Conservation (phyloP, 306 rosid species). For the Albizia julibrissin region DNA sequence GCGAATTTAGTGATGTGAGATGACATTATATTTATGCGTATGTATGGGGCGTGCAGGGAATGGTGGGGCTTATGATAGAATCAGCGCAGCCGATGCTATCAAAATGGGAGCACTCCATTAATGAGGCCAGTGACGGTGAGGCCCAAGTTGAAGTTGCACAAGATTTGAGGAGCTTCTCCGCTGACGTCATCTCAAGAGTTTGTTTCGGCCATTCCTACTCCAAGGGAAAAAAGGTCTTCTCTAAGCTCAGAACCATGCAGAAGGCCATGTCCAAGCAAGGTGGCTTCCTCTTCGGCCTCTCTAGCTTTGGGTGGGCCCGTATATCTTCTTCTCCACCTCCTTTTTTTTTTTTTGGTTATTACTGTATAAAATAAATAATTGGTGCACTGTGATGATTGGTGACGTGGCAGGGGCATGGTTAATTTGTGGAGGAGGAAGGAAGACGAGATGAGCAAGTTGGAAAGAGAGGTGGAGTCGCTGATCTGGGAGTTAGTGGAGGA, state of each 20-base stretch:
- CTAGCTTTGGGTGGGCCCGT: constrained; percentile 48
- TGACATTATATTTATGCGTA: neutral
- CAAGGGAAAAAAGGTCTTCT: constrained; percentile 73
- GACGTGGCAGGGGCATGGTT: constrained; percentile 39
- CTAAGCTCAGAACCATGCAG: constrained; percentile 76
- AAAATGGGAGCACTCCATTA: constrained; percentile 61
- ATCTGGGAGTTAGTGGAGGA: constrained; percentile 80
- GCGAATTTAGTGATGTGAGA: neutral
- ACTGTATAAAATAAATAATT: no score
- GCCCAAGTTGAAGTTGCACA: constrained; percentile 72
- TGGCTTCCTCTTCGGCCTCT: constrained; percentile 62
- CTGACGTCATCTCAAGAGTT: constrained; percentile 88
- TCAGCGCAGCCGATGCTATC: constrained; percentile 57
- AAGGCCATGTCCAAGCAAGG: constrained; percentile 51
- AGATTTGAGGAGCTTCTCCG: constrained; percentile 68
- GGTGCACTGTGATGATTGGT: neutral
- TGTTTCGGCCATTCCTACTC: constrained; percentile 85
- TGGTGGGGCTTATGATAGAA: constrained; percentile 76
- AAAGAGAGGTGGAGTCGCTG: constrained; percentile 74
- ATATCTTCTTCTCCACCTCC: neutral
- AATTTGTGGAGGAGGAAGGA: constrained; percentile 40
- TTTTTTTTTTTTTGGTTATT: no score
- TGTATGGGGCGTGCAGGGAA: constrained; percentile 53
- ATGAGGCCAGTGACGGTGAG: constrained; percentile 23
- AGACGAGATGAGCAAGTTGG: constrained; percentile 48